A percentile compares a stretch with the other conserved stretches of the same genome.
Conservation (phyloP, 352 stramenopile genomes). For the Globisporangium ultimum region DNA sequence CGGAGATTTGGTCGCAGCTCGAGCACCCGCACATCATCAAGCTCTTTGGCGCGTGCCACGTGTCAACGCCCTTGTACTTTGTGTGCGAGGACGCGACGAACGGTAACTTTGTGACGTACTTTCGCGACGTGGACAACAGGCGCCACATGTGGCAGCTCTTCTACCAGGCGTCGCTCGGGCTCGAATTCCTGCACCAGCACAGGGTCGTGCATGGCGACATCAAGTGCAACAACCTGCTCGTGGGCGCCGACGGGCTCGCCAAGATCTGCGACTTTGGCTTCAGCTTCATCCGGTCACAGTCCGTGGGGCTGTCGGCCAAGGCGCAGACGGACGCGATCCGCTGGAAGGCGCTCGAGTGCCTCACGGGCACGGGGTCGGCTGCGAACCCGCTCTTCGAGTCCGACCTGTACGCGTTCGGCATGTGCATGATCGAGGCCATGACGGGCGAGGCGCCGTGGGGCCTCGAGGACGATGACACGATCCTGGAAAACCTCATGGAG, state of each 20-base stretch:
- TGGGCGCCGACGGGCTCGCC: slow-evolving; percentile 41
- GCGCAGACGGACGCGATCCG: slow-evolving; percentile 30
- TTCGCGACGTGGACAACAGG: slow-evolving; percentile 18
- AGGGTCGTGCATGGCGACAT: slow-evolving; percentile 83
- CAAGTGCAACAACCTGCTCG: slow-evolving; percentile 86
- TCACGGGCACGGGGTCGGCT: slow-evolving; percentile 12
- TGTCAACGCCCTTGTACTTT: slow-evolving; percentile 17
- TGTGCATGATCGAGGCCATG: slow-evolving; percentile 43
- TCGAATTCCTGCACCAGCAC: slow-evolving; percentile 55
- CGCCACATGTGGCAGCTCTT: slow-evolving; percentile 23
- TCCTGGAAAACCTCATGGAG: slow-evolving; percentile 20
- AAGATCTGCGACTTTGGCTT: slow-evolving; percentile 50
- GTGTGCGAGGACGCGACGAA: slow-evolving; percentile 38
- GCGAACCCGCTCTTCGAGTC: slow-evolving; percentile 25
- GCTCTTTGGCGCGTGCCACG: slow-evolving; percentile 30
- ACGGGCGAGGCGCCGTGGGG: slow-evolving; percentile 29
- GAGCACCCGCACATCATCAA: slow-evolving; percentile 27
- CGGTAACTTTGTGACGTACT: slow-evolving; percentile 38
- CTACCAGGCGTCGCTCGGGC: slow-evolving; percentile 38
- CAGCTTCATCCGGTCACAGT: slow-evolving; percentile 31
- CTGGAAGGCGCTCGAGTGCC: slow-evolving; percentile 41
- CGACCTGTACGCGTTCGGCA: slow-evolving; percentile 39
- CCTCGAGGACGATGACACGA: slow-evolving; percentile 22
- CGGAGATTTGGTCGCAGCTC: slow-evolving; percentile 29
- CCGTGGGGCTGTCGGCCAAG: slow-evolving; percentile 23